Evolutionary conservation across 108 stramenopile species (phyloP).

Genomic region (Licmophora abbreviata): DNA sequence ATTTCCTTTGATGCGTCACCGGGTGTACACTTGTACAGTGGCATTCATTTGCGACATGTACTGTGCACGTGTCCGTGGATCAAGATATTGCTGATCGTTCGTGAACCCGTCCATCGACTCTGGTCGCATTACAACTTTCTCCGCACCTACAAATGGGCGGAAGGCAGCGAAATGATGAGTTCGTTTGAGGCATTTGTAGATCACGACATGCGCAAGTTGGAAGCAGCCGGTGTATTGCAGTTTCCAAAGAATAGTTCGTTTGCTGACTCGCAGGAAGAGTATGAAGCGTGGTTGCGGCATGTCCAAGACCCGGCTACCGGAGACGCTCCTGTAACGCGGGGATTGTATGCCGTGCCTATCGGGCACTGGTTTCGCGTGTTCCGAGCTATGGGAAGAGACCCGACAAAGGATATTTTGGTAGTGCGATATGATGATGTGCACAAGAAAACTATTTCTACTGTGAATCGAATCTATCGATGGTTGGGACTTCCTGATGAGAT

Average conservation of each 20-base stretch:
- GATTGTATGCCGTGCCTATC: not conserved
- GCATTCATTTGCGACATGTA: not conserved
- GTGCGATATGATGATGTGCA: constrained; percentile 2
- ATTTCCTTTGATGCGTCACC: constrained; percentile 3
- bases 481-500: constrained; percentile 1
- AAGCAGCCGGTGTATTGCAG: not conserved
- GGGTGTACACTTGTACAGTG: not conserved
- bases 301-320: too few species aligned
- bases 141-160: not conserved
- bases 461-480: not conserved
- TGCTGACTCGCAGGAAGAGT: not conserved
- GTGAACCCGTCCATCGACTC: constrained; percentile 1
- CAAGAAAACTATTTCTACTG: not conserved
- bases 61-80: not conserved
- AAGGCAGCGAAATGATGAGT: not conserved
- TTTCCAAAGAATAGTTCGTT: not conserved
- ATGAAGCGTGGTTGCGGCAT: constrained; percentile 3
- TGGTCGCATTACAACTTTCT: not conserved
- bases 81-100: not conserved
- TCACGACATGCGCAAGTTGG: not conserved
- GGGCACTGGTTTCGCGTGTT: not conserved
- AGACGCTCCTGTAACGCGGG: not conserved
- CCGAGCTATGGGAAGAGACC: not conserved
- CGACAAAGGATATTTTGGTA: not conserved
- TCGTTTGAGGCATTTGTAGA: constrained; percentile 1